A percentile compares a stretch with the other conserved stretches of the same genome.
These are phyloP conservation scores for Thinopyrum elongatum DNA, from an alignment of 176 grass and related monocot genomes.

Conservation along the genomic window DNA sequence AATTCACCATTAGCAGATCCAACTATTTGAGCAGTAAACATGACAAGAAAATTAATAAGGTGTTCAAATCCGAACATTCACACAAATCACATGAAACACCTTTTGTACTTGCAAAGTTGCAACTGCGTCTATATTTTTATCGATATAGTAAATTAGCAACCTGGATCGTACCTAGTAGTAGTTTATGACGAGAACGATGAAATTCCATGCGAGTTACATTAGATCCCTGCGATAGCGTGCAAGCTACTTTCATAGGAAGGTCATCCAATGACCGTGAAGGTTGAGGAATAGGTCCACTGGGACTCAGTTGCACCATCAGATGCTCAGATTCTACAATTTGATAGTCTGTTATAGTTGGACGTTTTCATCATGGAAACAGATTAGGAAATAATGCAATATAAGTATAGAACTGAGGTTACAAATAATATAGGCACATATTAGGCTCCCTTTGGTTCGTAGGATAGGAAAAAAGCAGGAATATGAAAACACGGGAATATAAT, in stretches of 20 bases:
- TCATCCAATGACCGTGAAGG: slow-evolving; percentile 79
- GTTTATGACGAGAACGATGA: slow-evolving; percentile 77
- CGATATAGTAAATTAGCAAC: background rate
- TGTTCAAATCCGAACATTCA: slow-evolving; percentile 5
- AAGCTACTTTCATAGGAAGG: slow-evolving; percentile 70
- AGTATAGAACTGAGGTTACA: slow-evolving; percentile 16
- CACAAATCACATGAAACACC: slow-evolving; percentile 2
- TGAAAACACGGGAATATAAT: too few species aligned
- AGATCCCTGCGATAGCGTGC: slow-evolving; percentile 73
- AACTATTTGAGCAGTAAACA: slow-evolving; percentile 56
- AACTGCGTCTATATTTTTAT: background rate
- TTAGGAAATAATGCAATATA: slow-evolving; percentile 34
- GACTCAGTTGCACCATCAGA: slow-evolving; percentile 84
- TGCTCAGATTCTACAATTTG: slow-evolving; percentile 89
- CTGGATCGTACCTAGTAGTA: slow-evolving; percentile 70
- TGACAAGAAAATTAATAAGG: too few species aligned
- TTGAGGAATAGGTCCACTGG: slow-evolving; percentile 60
- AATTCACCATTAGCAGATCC: slow-evolving; percentile 84
- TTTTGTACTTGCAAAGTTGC: background rate
- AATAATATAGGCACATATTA: background rate
- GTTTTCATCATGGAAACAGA: slow-evolving; percentile 54
- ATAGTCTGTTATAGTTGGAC: slow-evolving; percentile 77
- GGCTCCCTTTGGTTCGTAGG: too few species aligned
- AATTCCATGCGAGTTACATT: slow-evolving; percentile 95
- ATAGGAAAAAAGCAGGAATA: background rate